A percentile compares a stretch with the other conserved stretches of the same genome.
phyloP scores from a whole-genome alignment of 1,284 basidiomycete species.

The Pterula multifida region DNA sequence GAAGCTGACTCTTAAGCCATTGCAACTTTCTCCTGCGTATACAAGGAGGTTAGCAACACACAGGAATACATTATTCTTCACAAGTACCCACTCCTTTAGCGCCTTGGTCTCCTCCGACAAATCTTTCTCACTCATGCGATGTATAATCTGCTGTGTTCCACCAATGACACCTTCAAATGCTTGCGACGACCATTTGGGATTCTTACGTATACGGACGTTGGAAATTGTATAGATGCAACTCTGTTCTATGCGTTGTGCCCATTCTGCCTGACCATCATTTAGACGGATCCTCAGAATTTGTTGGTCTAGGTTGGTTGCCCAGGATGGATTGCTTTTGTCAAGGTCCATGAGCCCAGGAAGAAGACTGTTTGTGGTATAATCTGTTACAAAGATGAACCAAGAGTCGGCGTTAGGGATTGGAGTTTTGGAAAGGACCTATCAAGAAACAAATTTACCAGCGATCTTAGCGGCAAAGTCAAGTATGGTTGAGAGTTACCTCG shows the following conservation, averaged over 20 bases:
- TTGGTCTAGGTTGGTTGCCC: not conserved
- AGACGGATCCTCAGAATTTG: not conserved
- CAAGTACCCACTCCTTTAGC: not conserved
- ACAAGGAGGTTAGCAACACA: not conserved
- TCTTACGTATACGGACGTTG: not conserved
- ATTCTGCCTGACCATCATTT: not conserved
- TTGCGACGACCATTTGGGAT: not conserved
- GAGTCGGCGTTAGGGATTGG: not conserved
- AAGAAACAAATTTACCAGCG: not conserved
- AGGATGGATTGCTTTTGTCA: not conserved
- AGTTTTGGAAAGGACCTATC: not conserved
- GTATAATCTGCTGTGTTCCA: not conserved
- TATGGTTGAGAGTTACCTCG: not conserved
- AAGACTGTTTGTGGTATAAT: not conserved
- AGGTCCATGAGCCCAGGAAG: not conserved
- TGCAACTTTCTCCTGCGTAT: not conserved
- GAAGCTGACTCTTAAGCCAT: too few relatives aligned
- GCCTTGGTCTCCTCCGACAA: not conserved
- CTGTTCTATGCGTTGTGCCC: not conserved
- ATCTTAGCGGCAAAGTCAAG: too few relatives aligned
- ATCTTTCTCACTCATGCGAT: not conserved
- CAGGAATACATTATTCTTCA: too few relatives aligned
- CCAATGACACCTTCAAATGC: not conserved
- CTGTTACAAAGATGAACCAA: not conserved
- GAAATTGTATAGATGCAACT: not conserved